These are phyloP conservation scores for Apiospora arundinis DNA, from an alignment of 2,329 filamentous ascomycete genomes.

Conservation along the genomic window DNA sequence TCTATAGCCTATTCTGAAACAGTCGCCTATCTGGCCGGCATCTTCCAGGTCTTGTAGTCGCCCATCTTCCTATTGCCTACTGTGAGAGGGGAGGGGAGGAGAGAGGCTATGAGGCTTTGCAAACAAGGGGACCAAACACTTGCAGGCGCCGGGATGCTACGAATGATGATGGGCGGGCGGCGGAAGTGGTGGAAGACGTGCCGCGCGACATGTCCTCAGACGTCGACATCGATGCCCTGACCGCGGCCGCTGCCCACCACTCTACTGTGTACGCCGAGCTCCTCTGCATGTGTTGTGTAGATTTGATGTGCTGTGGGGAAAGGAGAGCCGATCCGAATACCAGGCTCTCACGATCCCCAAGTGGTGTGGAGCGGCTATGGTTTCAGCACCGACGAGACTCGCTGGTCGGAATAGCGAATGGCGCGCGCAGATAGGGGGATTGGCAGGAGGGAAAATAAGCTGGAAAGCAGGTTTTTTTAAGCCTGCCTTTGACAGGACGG, in stretches of 20 bases:
- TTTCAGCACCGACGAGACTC: constrained; percentile 20
- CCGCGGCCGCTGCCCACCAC: neutral
- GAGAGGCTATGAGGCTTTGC: too few relatives aligned
- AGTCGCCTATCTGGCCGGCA: constrained; percentile 12
- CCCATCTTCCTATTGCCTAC: neutral
- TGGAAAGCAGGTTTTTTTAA: constrained; percentile 6
- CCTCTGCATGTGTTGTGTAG: neutral
- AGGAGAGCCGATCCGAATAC: constrained; percentile 21
- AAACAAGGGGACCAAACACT: neutral
- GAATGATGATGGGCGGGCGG: constrained; percentile 6
- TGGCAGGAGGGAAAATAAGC: neutral
- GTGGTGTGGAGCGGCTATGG: constrained; percentile 14
- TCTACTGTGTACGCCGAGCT: neutral
- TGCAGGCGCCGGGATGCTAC: neutral
- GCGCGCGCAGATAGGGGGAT: constrained; percentile 1
- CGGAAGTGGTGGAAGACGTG: neutral
- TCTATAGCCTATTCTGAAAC: constrained; percentile 12
- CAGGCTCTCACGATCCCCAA: constrained; percentile 21
- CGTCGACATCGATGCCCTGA: neutral
- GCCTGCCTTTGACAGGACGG: neutral
- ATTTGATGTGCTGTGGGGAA: constrained; percentile 20
- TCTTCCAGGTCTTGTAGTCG: neutral
- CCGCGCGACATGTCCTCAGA: neutral
- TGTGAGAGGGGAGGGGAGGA: too few relatives aligned
- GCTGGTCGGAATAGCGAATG: neutral